Evolutionary conservation across 148 eudicot species (phyloP).

Genomic region (Rhododendron ferrugineum): DNA sequence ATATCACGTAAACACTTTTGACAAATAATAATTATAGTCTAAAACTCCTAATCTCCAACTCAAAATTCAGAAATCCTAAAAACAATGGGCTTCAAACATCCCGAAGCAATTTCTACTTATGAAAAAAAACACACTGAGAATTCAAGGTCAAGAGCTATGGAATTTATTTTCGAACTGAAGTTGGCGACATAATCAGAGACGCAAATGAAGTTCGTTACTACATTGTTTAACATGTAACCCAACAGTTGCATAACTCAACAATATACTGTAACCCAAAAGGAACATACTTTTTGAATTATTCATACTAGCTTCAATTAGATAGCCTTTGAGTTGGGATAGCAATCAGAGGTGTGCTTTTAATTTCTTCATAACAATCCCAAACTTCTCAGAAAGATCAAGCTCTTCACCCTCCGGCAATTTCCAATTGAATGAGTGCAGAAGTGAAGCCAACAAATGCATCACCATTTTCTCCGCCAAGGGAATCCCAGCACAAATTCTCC

Average conservation of each 20-base stretch:
- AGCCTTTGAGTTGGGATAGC: conserved; percentile 28
- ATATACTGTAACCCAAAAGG: not conserved
- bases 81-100: not conserved
- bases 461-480: conserved; percentile 29
- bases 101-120: not conserved
- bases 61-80: not conserved
- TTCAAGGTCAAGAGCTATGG: too few species aligned
- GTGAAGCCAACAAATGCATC: conserved; percentile 26
- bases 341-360: conserved; percentile 16
- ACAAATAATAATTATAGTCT: too few species aligned
- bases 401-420: conserved; percentile 16
- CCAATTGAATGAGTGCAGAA: conserved; percentile 38
- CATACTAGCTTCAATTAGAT: not conserved
- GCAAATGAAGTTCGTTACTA: too few species aligned
- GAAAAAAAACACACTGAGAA: too few species aligned
- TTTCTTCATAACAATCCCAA: conserved; percentile 36
- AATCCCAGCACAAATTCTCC: conserved; percentile 42
- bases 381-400: conserved; percentile 29
- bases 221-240: too few species aligned
- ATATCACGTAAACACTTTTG: too few species aligned
- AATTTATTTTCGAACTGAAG: too few species aligned
- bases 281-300: not conserved
- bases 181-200: too few species aligned
- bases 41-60: not conserved
- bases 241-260: too few species aligned